Conservation (phyloP, 2,329 filamentous ascomycete species). For the Exserohilum rostratum region DNA sequence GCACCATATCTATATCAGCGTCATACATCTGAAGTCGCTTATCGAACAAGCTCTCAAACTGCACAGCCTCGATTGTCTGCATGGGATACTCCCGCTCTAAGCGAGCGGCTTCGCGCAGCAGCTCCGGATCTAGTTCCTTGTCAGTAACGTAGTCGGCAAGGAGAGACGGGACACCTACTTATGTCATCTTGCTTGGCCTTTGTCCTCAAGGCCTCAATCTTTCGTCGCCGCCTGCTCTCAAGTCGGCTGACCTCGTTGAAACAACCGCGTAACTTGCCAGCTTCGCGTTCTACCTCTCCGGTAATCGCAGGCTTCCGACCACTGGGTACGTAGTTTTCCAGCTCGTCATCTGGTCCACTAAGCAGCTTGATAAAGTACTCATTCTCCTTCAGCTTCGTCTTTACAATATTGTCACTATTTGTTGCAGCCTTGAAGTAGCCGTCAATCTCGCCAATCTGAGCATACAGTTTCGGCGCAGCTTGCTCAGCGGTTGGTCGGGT, state of each 20-base stretch:
- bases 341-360: conserved; percentile 76
- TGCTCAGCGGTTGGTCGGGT: conserved; percentile 69
- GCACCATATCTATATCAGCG: conserved; percentile 72
- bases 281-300: conserved; percentile 78
- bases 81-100: conserved; percentile 86
- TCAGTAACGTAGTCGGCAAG: conserved; percentile 28
- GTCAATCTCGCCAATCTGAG: conserved; percentile 77
- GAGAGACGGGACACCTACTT: conserved; percentile 53
- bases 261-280: conserved; percentile 75
- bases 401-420: conserved; percentile 71
- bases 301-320: conserved; percentile 80
- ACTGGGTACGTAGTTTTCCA: conserved; percentile 89
- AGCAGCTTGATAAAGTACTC: conserved; percentile 78
- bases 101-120: conserved; percentile 81
- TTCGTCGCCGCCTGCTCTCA: conserved; percentile 79
- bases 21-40: conserved; percentile 82
- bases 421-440: conserved; percentile 80
- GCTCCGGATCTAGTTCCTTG: conserved; percentile 65
- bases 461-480: conserved; percentile 76
- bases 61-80: conserved; percentile 81
- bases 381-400: conserved; percentile 77
- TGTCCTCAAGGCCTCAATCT: conserved; percentile 77
- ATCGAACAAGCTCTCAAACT: conserved; percentile 93
- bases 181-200: conserved; percentile 89
- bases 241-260: conserved; percentile 86